Conservation (phyloP, 805 yeast species). For the Lachancea meyersii region DNA sequence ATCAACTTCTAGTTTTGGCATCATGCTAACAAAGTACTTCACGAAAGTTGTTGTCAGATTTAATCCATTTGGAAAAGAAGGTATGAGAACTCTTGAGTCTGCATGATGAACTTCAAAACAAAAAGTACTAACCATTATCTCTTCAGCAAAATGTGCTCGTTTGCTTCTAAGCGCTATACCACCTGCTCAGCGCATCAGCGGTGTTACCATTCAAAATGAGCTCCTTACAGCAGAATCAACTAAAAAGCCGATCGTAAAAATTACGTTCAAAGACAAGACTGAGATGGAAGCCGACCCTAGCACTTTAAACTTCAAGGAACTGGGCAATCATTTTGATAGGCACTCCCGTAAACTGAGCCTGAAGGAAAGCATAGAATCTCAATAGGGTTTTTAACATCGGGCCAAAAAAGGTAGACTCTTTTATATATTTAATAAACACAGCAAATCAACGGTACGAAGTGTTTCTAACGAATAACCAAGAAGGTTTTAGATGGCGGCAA, state of each 20-base stretch:
- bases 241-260: conserved; percentile 58
- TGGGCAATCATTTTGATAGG: conserved; percentile 62
- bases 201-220: conserved; percentile 55
- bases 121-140: not conserved
- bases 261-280: conserved; percentile 76
- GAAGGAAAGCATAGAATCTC: conserved; percentile 55
- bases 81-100: conserved; percentile 32
- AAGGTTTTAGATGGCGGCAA: too few relatives aligned
- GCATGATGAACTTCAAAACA: too few relatives aligned
- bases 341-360: conserved; percentile 76
- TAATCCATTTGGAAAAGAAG: conserved; percentile 66
- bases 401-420: not conserved
- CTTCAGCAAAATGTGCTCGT: conserved; percentile 66
- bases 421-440: not conserved
- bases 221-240: conserved; percentile 44
- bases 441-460: not conserved
- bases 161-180: conserved; percentile 76
- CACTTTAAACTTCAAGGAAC: conserved; percentile 48
- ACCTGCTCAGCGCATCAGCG: conserved; percentile 55
- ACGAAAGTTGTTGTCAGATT: conserved; percentile 68
- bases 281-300: conserved; percentile 63
- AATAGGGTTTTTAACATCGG: conserved; percentile 1
- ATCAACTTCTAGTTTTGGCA: too few relatives aligned
- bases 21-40: conserved; percentile 93
- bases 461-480: too few relatives aligned